Evolutionary conservation across 176 grass and related monocot genomes (phyloP).

Genomic region (Oryza meyeriana): DNA sequence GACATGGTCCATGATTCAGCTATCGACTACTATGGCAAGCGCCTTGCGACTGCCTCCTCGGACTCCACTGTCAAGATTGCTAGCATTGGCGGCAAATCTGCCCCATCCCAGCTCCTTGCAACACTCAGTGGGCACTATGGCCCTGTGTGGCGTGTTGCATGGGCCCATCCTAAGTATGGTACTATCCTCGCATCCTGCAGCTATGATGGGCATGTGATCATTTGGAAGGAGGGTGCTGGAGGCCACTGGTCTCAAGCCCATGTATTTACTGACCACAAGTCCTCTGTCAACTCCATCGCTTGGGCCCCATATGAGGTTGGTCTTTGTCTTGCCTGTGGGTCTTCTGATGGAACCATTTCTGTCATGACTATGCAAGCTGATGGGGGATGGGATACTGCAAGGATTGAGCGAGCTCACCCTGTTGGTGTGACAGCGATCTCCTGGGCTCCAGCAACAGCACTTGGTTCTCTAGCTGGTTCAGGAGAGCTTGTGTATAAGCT

Average conservation of each 20-base stretch:
- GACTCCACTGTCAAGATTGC: constrained; percentile 36
- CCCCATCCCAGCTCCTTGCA: constrained; percentile 38
- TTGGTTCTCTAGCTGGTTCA: constrained; percentile 31
- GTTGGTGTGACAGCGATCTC: constrained; percentile 44
- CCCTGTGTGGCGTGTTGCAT: constrained; percentile 40
- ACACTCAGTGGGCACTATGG: constrained; percentile 41
- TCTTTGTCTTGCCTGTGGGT: constrained; percentile 34
- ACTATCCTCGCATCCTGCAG: constrained; percentile 45
- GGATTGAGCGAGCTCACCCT: constrained; percentile 35
- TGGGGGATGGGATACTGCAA: constrained; percentile 36
- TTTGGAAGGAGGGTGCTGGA: constrained; percentile 40
- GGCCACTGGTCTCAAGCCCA: constrained; percentile 40
- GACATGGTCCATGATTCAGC: constrained; percentile 43
- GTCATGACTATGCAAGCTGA: constrained; percentile 33
- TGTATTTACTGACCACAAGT: constrained; percentile 41
- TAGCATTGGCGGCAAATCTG: neutral
- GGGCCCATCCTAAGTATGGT: constrained; percentile 53
- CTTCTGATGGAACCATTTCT: constrained; percentile 45
- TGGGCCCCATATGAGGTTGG: constrained; percentile 49
- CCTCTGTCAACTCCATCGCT: constrained; percentile 44
- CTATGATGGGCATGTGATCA: constrained; percentile 41
- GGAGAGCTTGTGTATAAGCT: constrained; percentile 34
- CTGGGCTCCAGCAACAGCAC: constrained; percentile 37
- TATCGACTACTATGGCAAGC: constrained; percentile 51
- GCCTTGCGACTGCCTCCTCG: constrained; percentile 43